phyloP scores from a whole-genome alignment of 805 yeast genomes.

The Candida easanensis region DNA sequence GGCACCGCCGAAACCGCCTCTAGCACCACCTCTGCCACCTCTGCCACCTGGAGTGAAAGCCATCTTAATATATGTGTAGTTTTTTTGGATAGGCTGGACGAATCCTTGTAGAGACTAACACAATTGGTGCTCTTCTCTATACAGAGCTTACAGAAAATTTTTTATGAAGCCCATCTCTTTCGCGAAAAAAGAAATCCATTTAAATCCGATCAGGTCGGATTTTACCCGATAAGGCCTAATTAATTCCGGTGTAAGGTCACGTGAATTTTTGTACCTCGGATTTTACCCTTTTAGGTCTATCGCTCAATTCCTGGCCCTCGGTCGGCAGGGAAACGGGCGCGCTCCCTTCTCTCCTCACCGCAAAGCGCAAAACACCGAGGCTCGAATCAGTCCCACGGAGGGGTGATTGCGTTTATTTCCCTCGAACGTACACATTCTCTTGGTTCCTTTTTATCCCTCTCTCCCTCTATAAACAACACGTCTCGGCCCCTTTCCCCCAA shows the following conservation, averaged over 20 bases:
- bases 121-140: not conserved
- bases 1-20: slow-evolving; percentile 56
- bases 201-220: not conserved
- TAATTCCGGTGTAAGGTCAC: slow-evolving; percentile 1
- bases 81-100: slow-evolving; percentile 1
- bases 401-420: not conserved
- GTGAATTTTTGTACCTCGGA: not conserved
- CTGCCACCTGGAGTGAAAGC: slow-evolving; percentile 73
- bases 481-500: too few species aligned
- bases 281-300: slow-evolving; percentile 1
- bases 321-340: not conserved
- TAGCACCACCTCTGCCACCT: slow-evolving; percentile 52
- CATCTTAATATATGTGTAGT: slow-evolving; percentile 42
- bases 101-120: slow-evolving; percentile 1
- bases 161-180: slow-evolving; percentile 15
- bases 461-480: not conserved
- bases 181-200: slow-evolving; percentile 1
- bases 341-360: slow-evolving; percentile 2
- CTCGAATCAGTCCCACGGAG: not conserved
- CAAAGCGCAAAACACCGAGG: slow-evolving; percentile 10
- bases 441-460: not conserved
- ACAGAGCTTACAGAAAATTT: slow-evolving; percentile 8
- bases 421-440: too few species aligned
- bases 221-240: not conserved
- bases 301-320: slow-evolving; percentile 1